Evolutionary conservation across 257 asterid genomes (phyloP), one percentile per base, ranked within the genome.

Genomic region (Phtheirospermum japonicum): DNA sequence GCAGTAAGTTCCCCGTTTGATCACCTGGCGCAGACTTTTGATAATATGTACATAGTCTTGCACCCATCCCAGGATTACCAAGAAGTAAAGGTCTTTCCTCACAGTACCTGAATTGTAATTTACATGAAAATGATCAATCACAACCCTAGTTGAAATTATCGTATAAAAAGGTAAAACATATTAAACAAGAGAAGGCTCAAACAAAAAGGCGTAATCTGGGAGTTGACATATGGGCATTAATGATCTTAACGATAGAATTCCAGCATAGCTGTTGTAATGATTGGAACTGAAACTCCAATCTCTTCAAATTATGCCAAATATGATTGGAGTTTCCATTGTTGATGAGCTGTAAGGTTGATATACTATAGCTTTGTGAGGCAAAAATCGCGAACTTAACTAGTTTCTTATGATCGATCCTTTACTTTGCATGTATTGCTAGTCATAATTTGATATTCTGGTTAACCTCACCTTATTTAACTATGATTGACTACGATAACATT

Each of bases 51-150:
- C 94, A 89, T 66, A 89, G 81, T 80, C 96, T 82, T 60, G 96
- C 95, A 78, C 99, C 99, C 99, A 93, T 89, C 71, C 99, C 99
- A 53, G 81, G 78, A 78, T 93, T 89, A 64, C 97, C 88, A 11
- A 93, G 83, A 69, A 93, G 97, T 78, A 93, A 74, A 79, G 99
- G 99, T 61, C 97, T 85, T 78, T 93, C 97, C 78, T 93, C 99
- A 60, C 94, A 93, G 79, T 93, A 93, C 80, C 99, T 93, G 72
- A 61, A 73, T 57, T 69, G 56, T 13, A 54, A 71, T 57, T 67
- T 49, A 36, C 46, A 73, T 14, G 53, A 63, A 71, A 72, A 56
- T 31, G 23, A 57, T 61, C 54, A 76, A 68, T 30, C 26, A 54
- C 37, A 70, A 37, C 61, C 60, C 71, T 34, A 64, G 30, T 20